These are phyloP conservation scores for Alternaria triticina DNA, from an alignment of 2,329 filamentous ascomycete genomes.

Conservation along the genomic window DNA sequence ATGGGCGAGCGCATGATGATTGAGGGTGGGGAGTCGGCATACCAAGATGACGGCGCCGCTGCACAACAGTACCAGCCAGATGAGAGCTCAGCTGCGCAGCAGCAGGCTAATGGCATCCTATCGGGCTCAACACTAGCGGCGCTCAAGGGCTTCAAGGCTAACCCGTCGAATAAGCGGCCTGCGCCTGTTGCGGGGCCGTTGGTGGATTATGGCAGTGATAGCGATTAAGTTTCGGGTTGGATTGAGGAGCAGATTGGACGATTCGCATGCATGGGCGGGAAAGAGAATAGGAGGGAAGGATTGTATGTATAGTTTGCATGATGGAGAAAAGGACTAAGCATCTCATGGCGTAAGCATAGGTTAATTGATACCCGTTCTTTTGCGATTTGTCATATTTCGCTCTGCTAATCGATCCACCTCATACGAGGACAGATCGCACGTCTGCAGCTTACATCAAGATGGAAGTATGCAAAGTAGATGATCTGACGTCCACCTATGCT, in stretches of 20 bases:
- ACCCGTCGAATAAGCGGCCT: slow-evolving; percentile 58
- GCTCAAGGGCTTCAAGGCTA: slow-evolving; percentile 62
- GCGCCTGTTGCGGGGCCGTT: slow-evolving; percentile 70
- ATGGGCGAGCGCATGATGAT: slow-evolving; percentile 59
- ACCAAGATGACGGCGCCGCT: slow-evolving; percentile 10
- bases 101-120: slow-evolving; percentile 69
- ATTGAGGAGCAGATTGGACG: background rate
- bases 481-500: background rate
- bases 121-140: slow-evolving; percentile 83
- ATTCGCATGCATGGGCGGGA: background rate
- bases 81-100: background rate
- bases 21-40: slow-evolving; percentile 52
- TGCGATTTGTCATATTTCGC: background rate
- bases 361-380: slow-evolving; percentile 7
- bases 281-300: background rate
- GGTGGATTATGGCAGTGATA: slow-evolving; percentile 89
- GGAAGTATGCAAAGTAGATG: background rate
- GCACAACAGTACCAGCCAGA: slow-evolving; percentile 29
- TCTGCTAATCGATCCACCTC: background rate
- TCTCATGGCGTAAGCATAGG: background rate
- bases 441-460: background rate
- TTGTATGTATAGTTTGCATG: background rate
- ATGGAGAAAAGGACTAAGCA: background rate
- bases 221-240: slow-evolving; percentile 48
- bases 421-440: background rate